These are phyloP conservation scores for Emericellopsis atlantica DNA, from an alignment of 2,329 filamentous ascomycete genomes.

Conservation along the genomic window DNA sequence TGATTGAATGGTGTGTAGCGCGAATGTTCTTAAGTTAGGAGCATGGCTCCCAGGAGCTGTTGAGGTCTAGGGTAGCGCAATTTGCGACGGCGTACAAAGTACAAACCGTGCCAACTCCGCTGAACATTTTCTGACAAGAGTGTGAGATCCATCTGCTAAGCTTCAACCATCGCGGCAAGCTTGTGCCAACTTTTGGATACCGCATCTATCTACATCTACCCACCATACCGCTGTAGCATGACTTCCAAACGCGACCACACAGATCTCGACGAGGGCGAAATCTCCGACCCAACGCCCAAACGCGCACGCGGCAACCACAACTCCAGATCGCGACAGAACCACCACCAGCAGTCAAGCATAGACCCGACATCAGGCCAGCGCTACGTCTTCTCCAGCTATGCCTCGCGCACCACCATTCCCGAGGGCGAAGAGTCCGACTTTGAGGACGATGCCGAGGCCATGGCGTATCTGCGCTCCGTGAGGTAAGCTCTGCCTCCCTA, in stretches of 20 bases:
- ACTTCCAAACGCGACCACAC: constrained; percentile 19
- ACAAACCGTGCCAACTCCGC: too few species aligned
- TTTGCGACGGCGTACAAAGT: too few species aligned
- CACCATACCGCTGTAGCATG: constrained; percentile 10
- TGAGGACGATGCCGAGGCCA: constrained; percentile 53
- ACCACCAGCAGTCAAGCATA: constrained; percentile 30
- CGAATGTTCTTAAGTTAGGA: too few species aligned
- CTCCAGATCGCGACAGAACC: constrained; percentile 14
- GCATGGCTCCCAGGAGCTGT: too few species aligned
- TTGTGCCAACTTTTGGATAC: too few species aligned
- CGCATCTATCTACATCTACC: too few species aligned
- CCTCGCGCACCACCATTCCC: constrained; percentile 29
- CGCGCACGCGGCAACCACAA: constrained; percentile 11
- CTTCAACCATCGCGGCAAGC: too few species aligned
- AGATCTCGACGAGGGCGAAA: constrained; percentile 15
- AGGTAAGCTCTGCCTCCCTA: constrained; percentile 36
- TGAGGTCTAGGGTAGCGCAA: too few species aligned
- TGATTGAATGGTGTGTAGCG: too few species aligned
- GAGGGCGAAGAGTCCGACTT: constrained; percentile 50
- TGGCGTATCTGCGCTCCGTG: constrained; percentile 60
- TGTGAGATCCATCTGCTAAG: too few species aligned
- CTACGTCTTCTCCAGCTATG: constrained; percentile 55
- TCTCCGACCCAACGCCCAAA: constrained; percentile 10
- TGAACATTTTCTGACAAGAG: too few species aligned
- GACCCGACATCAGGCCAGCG: constrained; percentile 60